These are phyloP conservation scores for Gossypium stocksii DNA, from an alignment of 345 rosid genomes.

Conservation along the genomic window DNA sequence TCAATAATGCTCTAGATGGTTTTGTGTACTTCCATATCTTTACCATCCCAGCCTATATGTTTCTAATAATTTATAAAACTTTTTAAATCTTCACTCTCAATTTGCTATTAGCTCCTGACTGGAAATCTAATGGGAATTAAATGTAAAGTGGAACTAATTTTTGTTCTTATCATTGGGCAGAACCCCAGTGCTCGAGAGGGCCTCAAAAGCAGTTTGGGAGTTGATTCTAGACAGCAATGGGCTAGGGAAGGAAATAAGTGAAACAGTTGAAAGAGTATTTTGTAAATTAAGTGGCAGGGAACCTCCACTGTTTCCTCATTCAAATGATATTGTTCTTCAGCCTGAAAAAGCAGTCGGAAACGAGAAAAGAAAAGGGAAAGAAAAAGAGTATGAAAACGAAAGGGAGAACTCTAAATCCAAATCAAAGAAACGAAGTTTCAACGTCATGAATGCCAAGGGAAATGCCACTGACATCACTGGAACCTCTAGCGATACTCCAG, in stretches of 20 bases:
- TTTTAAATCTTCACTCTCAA: background rate
- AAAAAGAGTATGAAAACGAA: background rate
- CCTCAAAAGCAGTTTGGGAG: constrained; percentile 96
- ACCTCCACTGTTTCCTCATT: constrained; percentile 54
- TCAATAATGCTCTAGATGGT: background rate
- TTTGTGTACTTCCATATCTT: background rate
- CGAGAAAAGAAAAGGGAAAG: constrained; percentile 37
- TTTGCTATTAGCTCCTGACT: background rate
- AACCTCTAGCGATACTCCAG: constrained; percentile 21
- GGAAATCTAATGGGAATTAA: background rate
- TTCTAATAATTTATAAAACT: background rate
- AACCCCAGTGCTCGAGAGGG: constrained; percentile 85
- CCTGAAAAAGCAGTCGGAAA: constrained; percentile 29
- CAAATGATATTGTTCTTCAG: constrained; percentile 36
- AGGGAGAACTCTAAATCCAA: constrained; percentile 37
- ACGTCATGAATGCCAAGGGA: constrained; percentile 36
- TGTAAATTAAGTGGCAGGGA: constrained; percentile 74
- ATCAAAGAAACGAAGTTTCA: constrained; percentile 53
- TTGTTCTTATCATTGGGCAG: constrained; percentile 30
- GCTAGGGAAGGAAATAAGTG: constrained; percentile 57
- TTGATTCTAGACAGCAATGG: constrained; percentile 74
- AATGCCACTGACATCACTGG: constrained; percentile 6
- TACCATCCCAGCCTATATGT: background rate
- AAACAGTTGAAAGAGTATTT: constrained; percentile 49
- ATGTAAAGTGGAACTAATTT: background rate